A percentile compares a stretch with the other conserved stretches of the same genome.
These are phyloP conservation scores for Penicillium turbatum DNA, from an alignment of 495 filamentous ascomycete genomes.

Conservation along the genomic window DNA sequence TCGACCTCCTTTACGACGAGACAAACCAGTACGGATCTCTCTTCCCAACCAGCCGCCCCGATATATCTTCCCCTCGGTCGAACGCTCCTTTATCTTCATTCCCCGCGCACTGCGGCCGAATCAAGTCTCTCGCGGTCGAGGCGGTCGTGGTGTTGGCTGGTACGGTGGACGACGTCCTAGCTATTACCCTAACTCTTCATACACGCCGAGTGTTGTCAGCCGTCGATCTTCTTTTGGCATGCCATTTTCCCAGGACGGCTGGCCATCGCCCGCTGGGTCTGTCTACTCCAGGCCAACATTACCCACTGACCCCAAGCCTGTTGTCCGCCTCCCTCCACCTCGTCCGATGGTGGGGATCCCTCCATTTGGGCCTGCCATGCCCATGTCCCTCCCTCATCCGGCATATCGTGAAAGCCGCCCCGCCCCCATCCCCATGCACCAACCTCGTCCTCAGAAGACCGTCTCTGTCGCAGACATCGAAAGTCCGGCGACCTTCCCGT, in stretches of 20 bases:
- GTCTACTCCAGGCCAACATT: conserved; percentile 61
- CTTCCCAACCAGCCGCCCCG: conserved; percentile 71
- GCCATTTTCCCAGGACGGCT: conserved; percentile 65
- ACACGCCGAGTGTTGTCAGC: conserved; percentile 88
- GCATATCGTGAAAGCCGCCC: conserved; percentile 73
- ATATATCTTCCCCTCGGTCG: conserved; percentile 85
- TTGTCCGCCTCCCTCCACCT: conserved; percentile 78
- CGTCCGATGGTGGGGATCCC: conserved; percentile 34
- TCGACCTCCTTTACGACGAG: conserved; percentile 86
- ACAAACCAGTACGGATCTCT: conserved; percentile 95
- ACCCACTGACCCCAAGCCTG: conserved; percentile 61
- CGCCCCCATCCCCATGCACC: conserved; percentile 82
- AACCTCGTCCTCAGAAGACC: conserved; percentile 90
- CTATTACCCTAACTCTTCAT: conserved; percentile 74
- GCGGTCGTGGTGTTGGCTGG: conserved; percentile 65
- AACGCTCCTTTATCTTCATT: conserved; percentile 97
- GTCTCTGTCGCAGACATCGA: conserved; percentile 95
- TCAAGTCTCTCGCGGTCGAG: conserved; percentile 67
- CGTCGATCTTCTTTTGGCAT: conserved; percentile 83
- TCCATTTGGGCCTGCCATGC: conserved; percentile 20
- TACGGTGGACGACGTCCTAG: conserved; percentile 70
- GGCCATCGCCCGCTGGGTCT: conserved; percentile 76
- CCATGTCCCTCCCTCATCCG: conserved; percentile 60
- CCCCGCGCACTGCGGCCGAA: conserved; percentile 89
- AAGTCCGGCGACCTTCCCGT: conserved; percentile 65